Evolutionary conservation across 129 eudicot species (phyloP), one percentile per base, ranked within the genome.

Genomic region (Helianthus annuus): DNA sequence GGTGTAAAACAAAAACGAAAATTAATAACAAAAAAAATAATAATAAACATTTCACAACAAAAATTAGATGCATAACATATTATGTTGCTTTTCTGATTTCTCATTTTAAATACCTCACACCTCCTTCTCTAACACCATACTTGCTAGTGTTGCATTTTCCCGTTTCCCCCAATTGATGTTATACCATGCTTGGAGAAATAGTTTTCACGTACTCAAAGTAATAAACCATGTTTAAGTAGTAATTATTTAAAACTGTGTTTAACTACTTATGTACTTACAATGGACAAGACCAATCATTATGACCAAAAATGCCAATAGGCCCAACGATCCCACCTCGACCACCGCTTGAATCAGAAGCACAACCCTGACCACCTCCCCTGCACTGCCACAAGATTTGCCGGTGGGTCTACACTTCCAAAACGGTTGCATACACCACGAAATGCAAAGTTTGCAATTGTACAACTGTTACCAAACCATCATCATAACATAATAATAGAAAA

Each of bases 141-240:
- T 94, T 94, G 76, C 90, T 94, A 73, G 99, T 94, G 87, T 94
- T 94, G 88, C 99, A 94, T 77, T 94, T 94, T 24, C 66, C 15
- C 99, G 96, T 82, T 94, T 90, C 72, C 97, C 99, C 99, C 99
- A 94, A 75, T 94, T 94, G 78, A 94, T 94, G 59, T 94, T 94
- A 61, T 74, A 19, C 22, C 99, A 83, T 97, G 90, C 99, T 97
- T 94, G 68, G 42, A 63, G 17, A 77, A 52, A 55, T n/a, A 79
- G 46, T 44, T 52, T 65, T 24, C 42, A 54, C 36, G 42, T 34
- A 17, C 45, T 6, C 32, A 24, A 22, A 22, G 38, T 57, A 16
- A 4, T 11, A 29, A 22, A 56, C 64, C 12, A 29, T 27, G 39
- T 27, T 24, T 22, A 56, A 16, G 29, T 54, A 17, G 60, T 17